Conservation (phyloP, 1,139 yeast genomes). For the Torulaspora globosa region DNA sequence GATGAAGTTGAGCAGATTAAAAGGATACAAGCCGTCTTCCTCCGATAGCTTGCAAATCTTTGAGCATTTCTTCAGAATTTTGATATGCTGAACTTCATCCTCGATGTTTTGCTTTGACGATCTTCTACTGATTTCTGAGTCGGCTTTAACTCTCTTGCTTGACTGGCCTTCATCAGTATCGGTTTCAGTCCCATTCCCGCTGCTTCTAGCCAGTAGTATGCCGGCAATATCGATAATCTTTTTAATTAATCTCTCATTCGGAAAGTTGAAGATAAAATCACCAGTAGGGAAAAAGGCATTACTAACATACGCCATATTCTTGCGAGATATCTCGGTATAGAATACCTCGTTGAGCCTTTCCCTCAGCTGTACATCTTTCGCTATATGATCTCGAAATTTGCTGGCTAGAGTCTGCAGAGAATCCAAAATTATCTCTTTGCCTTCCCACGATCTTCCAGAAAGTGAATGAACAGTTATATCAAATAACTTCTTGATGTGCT, state of each 20-base stretch:
- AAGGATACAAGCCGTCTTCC: constrained; percentile 16
- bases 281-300: constrained; percentile 51
- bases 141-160: constrained; percentile 25
- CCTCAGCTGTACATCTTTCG: constrained; percentile 33
- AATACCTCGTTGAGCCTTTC: constrained; percentile 45
- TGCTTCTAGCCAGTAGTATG: constrained; percentile 13
- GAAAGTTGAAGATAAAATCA: constrained; percentile 45
- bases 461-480: constrained; percentile 57
- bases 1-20: constrained; percentile 23
- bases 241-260: constrained; percentile 39
- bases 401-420: constrained; percentile 61
- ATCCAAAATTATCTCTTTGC: constrained; percentile 71
- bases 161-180: constrained; percentile 4
- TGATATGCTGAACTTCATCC: constrained; percentile 41
- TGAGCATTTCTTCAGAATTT: constrained; percentile 33
- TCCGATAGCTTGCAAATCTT: constrained; percentile 27
- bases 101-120: constrained; percentile 39
- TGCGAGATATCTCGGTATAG: constrained; percentile 59
- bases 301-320: constrained; percentile 61
- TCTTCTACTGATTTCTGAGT: constrained; percentile 32
- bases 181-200: not conserved
- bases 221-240: constrained; percentile 36
- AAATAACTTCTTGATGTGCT: constrained; percentile 42
- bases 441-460: constrained; percentile 81
- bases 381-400: constrained; percentile 41